Percentiles rank a stretch among this genome's conserved stretches.
Evolutionary conservation across 352 stramenopile species (phyloP).

Genomic region (Phytopythium chamaehyphon): DNA sequence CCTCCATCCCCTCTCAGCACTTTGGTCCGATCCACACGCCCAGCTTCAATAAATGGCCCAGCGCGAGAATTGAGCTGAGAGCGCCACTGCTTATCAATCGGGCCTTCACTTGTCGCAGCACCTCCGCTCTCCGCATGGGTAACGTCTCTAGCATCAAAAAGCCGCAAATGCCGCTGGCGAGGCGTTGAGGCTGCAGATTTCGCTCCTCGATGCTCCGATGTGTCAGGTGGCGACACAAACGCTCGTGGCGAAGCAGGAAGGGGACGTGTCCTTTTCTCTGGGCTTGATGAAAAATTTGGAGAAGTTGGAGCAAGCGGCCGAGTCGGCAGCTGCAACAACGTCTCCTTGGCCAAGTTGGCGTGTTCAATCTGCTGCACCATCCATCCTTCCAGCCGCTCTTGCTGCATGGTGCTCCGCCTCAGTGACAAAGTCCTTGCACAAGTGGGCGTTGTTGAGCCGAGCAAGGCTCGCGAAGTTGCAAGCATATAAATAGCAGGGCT

Average conservation of each 20-base stretch:
- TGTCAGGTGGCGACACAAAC: neutral
- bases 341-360: slow-evolving; percentile 60
- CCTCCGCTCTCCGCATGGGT: no score
- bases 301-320: neutral
- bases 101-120: neutral
- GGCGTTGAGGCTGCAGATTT: neutral
- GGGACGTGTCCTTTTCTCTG: neutral
- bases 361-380: slow-evolving; percentile 74
- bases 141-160: neutral
- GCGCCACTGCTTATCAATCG: slow-evolving; percentile 41
- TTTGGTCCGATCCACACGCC: slow-evolving; percentile 45
- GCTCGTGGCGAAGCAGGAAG: neutral
- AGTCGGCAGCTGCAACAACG: slow-evolving; percentile 53
- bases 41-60: slow-evolving; percentile 27
- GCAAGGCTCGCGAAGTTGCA: no score
- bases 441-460: no score
- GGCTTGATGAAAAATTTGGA: slow-evolving; percentile 6
- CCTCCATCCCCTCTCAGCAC: slow-evolving; percentile 32
- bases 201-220: neutral
- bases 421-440: no score
- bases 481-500: no score
- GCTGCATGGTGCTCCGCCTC: slow-evolving; percentile 40
- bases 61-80: slow-evolving; percentile 35
- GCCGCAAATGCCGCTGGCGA: slow-evolving; percentile 2
- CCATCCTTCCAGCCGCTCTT: slow-evolving; percentile 64